phyloP scores from a whole-genome alignment of 257 asterid genomes.

The Solanum gracilifrons region DNA sequence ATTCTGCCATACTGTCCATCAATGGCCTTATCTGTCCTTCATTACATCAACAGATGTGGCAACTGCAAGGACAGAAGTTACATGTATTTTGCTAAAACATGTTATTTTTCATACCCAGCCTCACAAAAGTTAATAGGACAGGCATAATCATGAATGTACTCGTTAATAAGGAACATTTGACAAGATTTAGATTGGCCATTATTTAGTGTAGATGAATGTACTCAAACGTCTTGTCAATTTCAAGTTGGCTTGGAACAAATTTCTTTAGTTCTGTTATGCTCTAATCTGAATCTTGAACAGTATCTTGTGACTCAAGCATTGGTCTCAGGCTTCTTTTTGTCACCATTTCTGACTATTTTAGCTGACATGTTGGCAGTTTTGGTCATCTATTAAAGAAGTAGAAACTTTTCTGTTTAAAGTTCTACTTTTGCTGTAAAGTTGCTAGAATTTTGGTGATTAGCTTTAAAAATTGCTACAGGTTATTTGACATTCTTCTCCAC shows the following conservation, averaged over 20 bases:
- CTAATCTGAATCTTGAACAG: background rate
- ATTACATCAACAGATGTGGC: background rate
- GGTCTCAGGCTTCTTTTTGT: background rate
- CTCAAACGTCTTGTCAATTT: background rate
- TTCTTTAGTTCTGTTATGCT: background rate
- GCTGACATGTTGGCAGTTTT: constrained; percentile 7
- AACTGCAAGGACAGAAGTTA: background rate
- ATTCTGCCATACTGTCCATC: background rate
- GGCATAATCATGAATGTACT: background rate
- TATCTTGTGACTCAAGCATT: background rate
- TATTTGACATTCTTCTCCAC: constrained; percentile 67
- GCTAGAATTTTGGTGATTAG: constrained; percentile 33
- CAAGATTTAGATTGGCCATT: background rate
- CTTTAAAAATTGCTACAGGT: constrained; percentile 37
- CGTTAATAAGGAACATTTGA: background rate
- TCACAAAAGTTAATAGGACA: background rate
- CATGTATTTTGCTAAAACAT: background rate
- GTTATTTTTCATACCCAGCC: background rate
- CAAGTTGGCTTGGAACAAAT: background rate
- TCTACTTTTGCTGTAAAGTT: constrained; percentile 15
- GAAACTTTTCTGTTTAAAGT: constrained; percentile 17
- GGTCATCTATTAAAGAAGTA: constrained; percentile 5
- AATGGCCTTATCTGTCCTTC: background rate
- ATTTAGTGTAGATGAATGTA: background rate
- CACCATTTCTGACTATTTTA: background rate